Percentiles rank a stretch among this genome's conserved stretches.
phyloP scores from a whole-genome alignment of 192 early-diverging fungal genomes.

The Backusella tarrabulga region DNA sequence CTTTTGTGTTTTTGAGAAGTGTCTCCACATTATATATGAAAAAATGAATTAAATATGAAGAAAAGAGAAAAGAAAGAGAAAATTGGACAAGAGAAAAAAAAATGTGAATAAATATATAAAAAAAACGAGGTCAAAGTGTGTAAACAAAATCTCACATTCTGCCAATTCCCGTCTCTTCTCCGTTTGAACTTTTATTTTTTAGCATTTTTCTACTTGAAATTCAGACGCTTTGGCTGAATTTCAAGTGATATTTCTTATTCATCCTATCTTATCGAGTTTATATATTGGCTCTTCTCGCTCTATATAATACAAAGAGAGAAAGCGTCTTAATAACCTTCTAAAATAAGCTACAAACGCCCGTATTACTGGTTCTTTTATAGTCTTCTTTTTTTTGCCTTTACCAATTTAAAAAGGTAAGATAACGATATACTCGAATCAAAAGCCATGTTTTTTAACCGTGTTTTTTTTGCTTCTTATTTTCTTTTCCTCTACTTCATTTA shows the following conservation, averaged over 20 bases:
- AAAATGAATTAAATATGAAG: neutral
- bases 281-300: neutral
- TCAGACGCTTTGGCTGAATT: neutral
- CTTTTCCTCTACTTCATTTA: neutral
- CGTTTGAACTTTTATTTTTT: neutral
- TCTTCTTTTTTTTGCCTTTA: neutral
- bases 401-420: neutral
- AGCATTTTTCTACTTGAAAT: slow-evolving; percentile 3
- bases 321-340: neutral
- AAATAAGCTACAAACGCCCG: neutral
- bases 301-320: neutral
- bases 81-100: neutral
- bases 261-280: neutral
- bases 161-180: neutral
- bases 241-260: neutral
- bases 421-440: neutral
- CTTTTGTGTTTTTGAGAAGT: slow-evolving; percentile 28
- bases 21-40: slow-evolving; percentile 33
- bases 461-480: neutral
- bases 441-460: neutral
- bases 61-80: neutral
- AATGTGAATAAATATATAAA: neutral
- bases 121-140: neutral
- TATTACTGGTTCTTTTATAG: neutral
- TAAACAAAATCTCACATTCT: slow-evolving; percentile 3